Evolutionary conservation across 768 basidiomycete species (phyloP), one percentile per base, ranked within the genome.

Genomic region (Macrolepiota fuliginosa): DNA sequence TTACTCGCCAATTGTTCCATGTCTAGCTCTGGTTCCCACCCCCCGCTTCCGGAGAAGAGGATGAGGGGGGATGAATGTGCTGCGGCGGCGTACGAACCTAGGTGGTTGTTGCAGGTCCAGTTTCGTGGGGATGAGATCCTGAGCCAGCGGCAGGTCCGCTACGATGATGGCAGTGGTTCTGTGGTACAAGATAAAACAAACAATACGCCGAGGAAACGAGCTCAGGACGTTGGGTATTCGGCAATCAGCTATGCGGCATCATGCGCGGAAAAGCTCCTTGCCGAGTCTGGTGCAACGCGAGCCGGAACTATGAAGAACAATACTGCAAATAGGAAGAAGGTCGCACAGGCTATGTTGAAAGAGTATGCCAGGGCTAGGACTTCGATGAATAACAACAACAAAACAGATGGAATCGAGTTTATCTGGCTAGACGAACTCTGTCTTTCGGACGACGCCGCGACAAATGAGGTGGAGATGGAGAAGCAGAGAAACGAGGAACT

Each of bases 331-430:
- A 35, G 49, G 24, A 51, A 19, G 25, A 40, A 51, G 35, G 51
- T 52, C 24, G 11, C 58, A 9, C 49, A 42, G 22, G 35, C 36
- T n/a, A 4, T 59, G 27, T 29, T 59, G 58, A 35, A 52, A 6
- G 58, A 59, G 24, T 59, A 59, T n/a, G 58, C 49, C 22, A 52
- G 22, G 22, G 58, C 58, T n/a, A 49, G 58, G 27, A 32, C 29
- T 7, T 10, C n/a, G 37, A 27, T 36, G 24, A 52, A 22, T 17
- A 19, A 3, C 17, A n/a, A 12, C 40, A 45, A 45, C 24, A 51
- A 37, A 10, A n/a, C 49, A 32, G 58, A 59, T 17, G 58, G 49
- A 12, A 10, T 39, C 12, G 58, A 59, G 47, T 59, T 47, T 40
- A 27, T 59, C 25, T 59, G 49, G 49, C 15, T 58, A 19, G 56